phyloP scores from a whole-genome alignment of 441 rosid species.

The Gossypium schwendimanii region DNA sequence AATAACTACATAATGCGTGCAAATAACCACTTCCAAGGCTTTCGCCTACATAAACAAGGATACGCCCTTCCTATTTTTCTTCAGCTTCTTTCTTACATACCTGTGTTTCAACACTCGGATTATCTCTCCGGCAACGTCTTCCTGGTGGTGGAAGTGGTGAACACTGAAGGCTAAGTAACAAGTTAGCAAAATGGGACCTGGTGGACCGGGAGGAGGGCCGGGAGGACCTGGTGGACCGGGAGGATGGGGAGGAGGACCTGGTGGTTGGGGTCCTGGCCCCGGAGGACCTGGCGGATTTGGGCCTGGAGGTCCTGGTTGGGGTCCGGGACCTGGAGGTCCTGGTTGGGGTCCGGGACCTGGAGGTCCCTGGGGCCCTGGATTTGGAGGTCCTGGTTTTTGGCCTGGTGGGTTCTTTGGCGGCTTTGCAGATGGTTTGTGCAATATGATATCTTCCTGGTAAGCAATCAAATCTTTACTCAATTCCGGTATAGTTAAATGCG shows the following conservation, averaged over 20 bases:
- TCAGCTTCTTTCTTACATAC: background rate
- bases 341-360: constrained; percentile 34
- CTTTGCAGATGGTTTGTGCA: constrained; percentile 46
- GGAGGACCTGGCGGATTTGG: background rate
- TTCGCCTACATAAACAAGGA: background rate
- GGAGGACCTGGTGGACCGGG: background rate
- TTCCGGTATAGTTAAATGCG: background rate
- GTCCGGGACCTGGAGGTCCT: constrained; percentile 19
- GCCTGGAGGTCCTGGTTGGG: constrained; percentile 1
- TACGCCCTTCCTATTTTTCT: background rate
- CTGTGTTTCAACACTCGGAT: background rate
- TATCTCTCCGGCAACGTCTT: background rate
- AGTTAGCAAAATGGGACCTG: constrained; percentile 9
- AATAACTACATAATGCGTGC: background rate
- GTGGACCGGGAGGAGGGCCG: background rate
- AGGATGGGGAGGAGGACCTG: background rate
- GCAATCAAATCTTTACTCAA: background rate
- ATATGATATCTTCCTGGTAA: constrained; percentile 60
- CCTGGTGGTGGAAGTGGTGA: background rate
- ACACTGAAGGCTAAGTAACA: background rate
- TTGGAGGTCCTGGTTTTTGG: constrained; percentile 32
- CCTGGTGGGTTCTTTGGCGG: constrained; percentile 53
- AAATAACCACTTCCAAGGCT: background rate
- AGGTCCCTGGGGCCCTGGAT: constrained; percentile 26
- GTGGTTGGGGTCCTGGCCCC: background rate